Evolutionary conservation across 1,284 basidiomycete genomes (phyloP).

Genomic region (Austroboletus sp.): DNA sequence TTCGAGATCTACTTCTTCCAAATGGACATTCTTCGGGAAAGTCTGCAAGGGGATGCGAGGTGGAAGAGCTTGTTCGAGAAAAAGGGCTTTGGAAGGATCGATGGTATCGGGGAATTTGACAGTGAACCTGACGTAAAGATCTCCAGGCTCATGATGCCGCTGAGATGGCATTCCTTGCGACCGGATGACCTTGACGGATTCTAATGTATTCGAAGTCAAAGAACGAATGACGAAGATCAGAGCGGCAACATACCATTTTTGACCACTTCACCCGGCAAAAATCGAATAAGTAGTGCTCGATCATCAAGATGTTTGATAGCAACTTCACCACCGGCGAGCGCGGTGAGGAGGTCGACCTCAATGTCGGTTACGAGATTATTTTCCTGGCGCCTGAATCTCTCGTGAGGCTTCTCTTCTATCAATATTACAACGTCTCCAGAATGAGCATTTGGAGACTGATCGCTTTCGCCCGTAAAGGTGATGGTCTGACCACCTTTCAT

Average conservation of each 20-base stretch:
- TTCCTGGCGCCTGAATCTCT: slow-evolving; percentile 86
- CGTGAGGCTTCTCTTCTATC: slow-evolving; percentile 92
- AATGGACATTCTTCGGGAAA: slow-evolving; percentile 58
- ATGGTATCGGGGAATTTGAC: slow-evolving; percentile 89
- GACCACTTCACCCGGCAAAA: slow-evolving; percentile 87
- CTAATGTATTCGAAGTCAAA: slow-evolving; percentile 38
- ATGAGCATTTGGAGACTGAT: slow-evolving; percentile 86
- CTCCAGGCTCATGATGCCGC: slow-evolving; percentile 93
- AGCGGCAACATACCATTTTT: slow-evolving; percentile 72
- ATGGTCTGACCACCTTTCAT: slow-evolving; percentile 98
- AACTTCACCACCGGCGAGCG: slow-evolving; percentile 88
- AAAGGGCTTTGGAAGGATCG: slow-evolving; percentile 58
- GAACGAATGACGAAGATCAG: slow-evolving; percentile 7
- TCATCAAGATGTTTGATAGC: slow-evolving; percentile 92
- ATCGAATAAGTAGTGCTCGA: slow-evolving; percentile 76
- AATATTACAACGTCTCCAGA: slow-evolving; percentile 97
- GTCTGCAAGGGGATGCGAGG: slow-evolving; percentile 66
- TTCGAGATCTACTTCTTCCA: slow-evolving; percentile 85
- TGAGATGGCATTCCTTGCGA: slow-evolving; percentile 98
- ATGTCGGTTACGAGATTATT: slow-evolving; percentile 86
- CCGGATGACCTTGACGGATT: slow-evolving; percentile 83
- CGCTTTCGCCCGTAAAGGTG: slow-evolving; percentile 90
- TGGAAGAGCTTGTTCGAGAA: slow-evolving; percentile 85
- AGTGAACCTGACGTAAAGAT: slow-evolving; percentile 83
- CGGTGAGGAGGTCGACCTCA: slow-evolving; percentile 90